phyloP scores from a whole-genome alignment of 345 rosid genomes.

The Bruguiera sexangula region DNA sequence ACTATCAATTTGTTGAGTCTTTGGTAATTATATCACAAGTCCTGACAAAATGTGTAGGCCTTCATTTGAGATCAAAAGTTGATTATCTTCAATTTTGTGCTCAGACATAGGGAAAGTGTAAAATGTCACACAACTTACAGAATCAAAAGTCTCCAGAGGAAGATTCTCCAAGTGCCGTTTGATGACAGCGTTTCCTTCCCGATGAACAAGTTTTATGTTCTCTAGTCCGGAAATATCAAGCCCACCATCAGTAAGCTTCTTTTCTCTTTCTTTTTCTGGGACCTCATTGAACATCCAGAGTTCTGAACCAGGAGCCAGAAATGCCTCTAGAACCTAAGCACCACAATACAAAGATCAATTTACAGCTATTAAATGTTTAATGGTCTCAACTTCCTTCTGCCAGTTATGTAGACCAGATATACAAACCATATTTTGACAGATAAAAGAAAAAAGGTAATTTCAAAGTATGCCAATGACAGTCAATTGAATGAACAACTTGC shows the following conservation, averaged over 20 bases:
- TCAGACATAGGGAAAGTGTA: not conserved
- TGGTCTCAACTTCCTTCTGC: constrained; percentile 1
- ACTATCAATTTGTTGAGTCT: not conserved
- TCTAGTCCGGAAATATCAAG: constrained; percentile 48
- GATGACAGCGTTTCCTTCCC: constrained; percentile 78
- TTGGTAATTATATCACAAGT: not conserved
- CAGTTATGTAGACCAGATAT: not conserved
- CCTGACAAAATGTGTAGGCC: not conserved
- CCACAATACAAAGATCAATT: constrained; percentile 8
- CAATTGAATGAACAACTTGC: constrained; percentile 29
- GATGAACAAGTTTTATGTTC: constrained; percentile 79
- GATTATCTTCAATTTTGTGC: not conserved
- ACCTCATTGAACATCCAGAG: constrained; percentile 96
- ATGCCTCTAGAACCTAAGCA: constrained; percentile 77
- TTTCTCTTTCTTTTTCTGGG: constrained; percentile 78
- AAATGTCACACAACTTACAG: constrained; percentile 54
- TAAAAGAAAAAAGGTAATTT: not conserved
- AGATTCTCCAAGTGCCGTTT: constrained; percentile 79
- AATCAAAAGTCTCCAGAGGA: constrained; percentile 90
- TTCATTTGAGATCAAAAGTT: constrained; percentile 3
- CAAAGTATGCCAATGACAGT: not conserved
- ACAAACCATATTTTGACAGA: not conserved
- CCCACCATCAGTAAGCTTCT: constrained; percentile 72
- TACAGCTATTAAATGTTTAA: not conserved
- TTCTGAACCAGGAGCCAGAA: constrained; percentile 86